Evolutionary conservation across 768 basidiomycete species (phyloP).

Genomic region (Scleroderma citrinum): DNA sequence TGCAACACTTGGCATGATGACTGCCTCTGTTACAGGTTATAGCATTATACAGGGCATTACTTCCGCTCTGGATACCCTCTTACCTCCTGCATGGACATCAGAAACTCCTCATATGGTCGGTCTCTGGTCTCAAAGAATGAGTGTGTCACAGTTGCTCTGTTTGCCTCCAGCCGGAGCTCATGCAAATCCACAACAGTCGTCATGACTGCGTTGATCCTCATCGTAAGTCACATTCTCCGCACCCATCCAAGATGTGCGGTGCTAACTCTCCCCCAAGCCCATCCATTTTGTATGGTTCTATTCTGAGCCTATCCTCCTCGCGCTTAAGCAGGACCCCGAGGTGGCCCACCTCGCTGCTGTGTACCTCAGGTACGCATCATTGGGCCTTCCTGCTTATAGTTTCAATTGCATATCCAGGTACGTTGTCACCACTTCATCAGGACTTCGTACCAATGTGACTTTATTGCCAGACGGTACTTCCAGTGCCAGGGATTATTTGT

Average conservation of each 20-base stretch:
- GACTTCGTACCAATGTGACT: not conserved
- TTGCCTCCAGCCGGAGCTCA: too few relatives aligned
- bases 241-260: not conserved
- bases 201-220: slow-evolving; percentile 48
- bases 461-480: slow-evolving; percentile 40
- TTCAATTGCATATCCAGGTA: slow-evolving; percentile 52
- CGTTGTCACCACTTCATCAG: not conserved
- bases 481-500: slow-evolving; percentile 84
- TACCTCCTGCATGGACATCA: too few relatives aligned
- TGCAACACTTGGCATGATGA: too few relatives aligned
- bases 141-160: too few relatives aligned
- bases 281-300: slow-evolving; percentile 76
- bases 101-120: too few relatives aligned
- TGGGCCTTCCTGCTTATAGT: too few relatives aligned
- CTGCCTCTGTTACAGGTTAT: too few relatives aligned
- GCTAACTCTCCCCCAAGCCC: slow-evolving; percentile 25
- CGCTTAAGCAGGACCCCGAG: slow-evolving; percentile 73
- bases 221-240: slow-evolving; percentile 41
- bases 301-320: slow-evolving; percentile 71
- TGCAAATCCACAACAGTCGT: slow-evolving; percentile 42
- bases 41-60: too few relatives aligned
- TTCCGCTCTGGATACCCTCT: too few relatives aligned
- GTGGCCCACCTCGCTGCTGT: slow-evolving; percentile 76
- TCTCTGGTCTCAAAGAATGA: too few relatives aligned
- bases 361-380: too few relatives aligned